Conservation (phyloP, 2,329 filamentous ascomycete genomes). For the Colletotrichum spaethianum region DNA sequence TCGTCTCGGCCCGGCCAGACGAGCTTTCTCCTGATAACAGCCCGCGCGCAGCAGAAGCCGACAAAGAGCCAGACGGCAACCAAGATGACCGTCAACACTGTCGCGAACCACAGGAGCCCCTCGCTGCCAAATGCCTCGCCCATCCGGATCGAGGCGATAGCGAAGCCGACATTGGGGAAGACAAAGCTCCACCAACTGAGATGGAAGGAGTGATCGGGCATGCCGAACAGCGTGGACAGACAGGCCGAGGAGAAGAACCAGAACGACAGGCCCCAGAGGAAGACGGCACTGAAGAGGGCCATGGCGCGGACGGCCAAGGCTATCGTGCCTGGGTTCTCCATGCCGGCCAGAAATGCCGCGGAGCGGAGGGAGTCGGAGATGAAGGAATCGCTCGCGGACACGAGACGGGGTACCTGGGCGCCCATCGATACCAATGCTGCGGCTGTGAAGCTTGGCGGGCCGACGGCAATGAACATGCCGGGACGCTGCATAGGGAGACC, state of each 20-base stretch:
- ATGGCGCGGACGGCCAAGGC: constrained; percentile 36
- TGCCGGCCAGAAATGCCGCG: constrained; percentile 24
- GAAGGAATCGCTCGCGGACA: constrained; percentile 25
- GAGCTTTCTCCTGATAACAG: constrained; percentile 60
- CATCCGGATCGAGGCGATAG: constrained; percentile 67
- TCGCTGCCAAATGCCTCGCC: constrained; percentile 62
- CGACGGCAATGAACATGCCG: constrained; percentile 76
- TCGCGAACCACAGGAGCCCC: constrained; percentile 62
- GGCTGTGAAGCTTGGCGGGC: constrained; percentile 66
- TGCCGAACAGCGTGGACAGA: constrained; percentile 58
- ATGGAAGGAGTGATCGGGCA: constrained; percentile 51
- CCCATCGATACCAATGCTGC: constrained; percentile 47
- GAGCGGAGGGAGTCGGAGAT: constrained; percentile 28
- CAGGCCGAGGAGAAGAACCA: constrained; percentile 67
- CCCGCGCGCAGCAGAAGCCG: constrained; percentile 58
- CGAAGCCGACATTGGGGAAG: constrained; percentile 71
- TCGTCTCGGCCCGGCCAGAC: constrained; percentile 55
- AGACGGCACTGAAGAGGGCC: constrained; percentile 42
- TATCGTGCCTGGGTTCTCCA: constrained; percentile 30
- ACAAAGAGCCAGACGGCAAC: constrained; percentile 65
- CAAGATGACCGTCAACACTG: constrained; percentile 65
- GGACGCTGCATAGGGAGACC: constrained; percentile 70
- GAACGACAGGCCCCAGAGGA: constrained; percentile 52
- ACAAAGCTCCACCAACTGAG: constrained; percentile 74
- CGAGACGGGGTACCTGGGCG: constrained; percentile 23